Percentiles rank a stretch among this genome's conserved stretches.
Conservation (phyloP, 2,329 filamentous ascomycete genomes). For the Cercospora sojina region DNA sequence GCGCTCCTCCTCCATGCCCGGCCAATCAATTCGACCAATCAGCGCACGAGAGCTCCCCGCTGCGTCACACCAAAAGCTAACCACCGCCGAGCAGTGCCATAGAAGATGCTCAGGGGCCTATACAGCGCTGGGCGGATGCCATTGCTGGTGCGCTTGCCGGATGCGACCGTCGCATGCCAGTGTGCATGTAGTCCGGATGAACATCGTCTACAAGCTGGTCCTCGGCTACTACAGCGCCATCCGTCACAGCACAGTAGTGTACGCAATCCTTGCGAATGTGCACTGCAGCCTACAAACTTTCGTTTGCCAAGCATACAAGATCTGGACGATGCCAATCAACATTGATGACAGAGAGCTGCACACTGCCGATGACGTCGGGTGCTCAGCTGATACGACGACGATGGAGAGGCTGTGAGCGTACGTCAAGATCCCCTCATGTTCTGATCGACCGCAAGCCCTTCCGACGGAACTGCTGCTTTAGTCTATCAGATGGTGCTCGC, state of each 20-base stretch:
- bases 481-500: neutral
- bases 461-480: neutral
- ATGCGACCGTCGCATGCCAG: neutral
- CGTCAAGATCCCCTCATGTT: neutral
- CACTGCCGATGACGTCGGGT: neutral
- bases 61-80: neutral
- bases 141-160: neutral
- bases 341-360: neutral
- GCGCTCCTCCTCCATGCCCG: neutral
- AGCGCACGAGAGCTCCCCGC: neutral
- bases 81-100: neutral
- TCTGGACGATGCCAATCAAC: neutral
- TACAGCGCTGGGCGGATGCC: neutral
- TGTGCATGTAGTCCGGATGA: neutral
- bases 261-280: neutral
- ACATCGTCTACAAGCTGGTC: neutral
- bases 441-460: neutral
- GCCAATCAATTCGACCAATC: neutral
- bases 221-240: neutral
- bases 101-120: neutral
- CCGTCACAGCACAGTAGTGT: neutral
- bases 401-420: neutral
- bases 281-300: neutral
- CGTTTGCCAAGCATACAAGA: neutral
- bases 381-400: neutral